phyloP scores from a whole-genome alignment of 768 basidiomycete genomes.

The Trametes sanguinea region DNA sequence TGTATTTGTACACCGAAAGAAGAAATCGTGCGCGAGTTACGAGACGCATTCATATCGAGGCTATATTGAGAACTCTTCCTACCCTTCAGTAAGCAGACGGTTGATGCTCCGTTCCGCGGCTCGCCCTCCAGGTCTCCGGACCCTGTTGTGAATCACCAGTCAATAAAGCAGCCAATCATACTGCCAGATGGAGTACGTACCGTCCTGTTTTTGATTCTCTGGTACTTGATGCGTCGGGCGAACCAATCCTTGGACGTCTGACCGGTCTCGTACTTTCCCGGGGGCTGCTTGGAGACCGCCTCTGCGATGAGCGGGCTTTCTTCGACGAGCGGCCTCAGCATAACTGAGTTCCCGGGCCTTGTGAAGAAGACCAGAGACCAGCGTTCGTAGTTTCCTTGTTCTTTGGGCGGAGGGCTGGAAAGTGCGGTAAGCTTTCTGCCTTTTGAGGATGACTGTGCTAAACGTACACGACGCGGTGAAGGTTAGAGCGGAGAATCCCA shows the following conservation, averaged over 20 bases:
- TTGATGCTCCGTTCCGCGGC: slow-evolving; percentile 20
- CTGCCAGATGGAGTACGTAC: not conserved
- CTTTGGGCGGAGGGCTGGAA: slow-evolving; percentile 50
- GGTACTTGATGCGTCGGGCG: slow-evolving; percentile 39
- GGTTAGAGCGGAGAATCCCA: slow-evolving; percentile 65
- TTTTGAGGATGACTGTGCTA: not conserved
- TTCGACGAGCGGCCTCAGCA: slow-evolving; percentile 53
- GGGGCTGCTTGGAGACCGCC: slow-evolving; percentile 38
- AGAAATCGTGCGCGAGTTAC: not conserved
- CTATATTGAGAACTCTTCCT: not conserved
- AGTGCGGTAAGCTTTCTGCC: not conserved
- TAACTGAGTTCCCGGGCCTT: slow-evolving; percentile 54
- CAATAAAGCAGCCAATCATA: not conserved
- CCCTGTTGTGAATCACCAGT: not conserved
- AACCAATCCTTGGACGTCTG: slow-evolving; percentile 45
- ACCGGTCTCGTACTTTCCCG: slow-evolving; percentile 33
- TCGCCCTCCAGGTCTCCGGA: slow-evolving; percentile 16
- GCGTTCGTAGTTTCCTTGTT: slow-evolving; percentile 54
- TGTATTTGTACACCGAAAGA: not conserved
- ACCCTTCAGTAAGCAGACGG: not conserved
- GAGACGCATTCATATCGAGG: no score
- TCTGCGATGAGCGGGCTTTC: slow-evolving; percentile 53
- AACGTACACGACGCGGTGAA: slow-evolving; percentile 61
- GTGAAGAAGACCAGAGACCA: slow-evolving; percentile 75
- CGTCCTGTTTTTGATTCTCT: slow-evolving; percentile 28